phyloP scores from a whole-genome alignment of 2,329 filamentous ascomycete species.

The Ceratocystis lukuohia region DNA sequence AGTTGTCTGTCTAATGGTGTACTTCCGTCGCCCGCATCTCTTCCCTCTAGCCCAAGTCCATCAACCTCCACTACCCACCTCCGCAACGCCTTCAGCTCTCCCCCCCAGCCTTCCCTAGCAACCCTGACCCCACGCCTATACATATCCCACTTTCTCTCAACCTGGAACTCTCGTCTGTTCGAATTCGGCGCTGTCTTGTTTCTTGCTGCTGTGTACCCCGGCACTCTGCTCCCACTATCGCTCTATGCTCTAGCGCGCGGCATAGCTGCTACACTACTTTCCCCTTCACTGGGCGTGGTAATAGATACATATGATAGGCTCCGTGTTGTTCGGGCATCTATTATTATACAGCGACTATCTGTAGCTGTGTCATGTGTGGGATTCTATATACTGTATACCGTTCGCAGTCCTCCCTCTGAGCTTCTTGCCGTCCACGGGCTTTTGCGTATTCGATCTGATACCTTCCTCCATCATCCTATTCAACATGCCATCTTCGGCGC shows the following conservation, averaged over 20 bases:
- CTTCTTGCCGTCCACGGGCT: too few relatives aligned
- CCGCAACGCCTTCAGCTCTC: background rate
- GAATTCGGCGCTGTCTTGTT: conserved; percentile 50
- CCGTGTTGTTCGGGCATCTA: conserved; percentile 37
- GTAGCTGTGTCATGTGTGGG: conserved; percentile 36
- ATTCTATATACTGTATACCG: conserved; percentile 29
- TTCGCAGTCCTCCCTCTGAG: background rate
- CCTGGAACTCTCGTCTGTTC: conserved; percentile 51
- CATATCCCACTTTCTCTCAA: conserved; percentile 46
- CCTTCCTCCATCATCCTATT: too few relatives aligned
- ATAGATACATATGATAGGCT: conserved; percentile 45
- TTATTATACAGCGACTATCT: conserved; percentile 29
- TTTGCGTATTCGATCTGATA: too few relatives aligned
- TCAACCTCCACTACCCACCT: background rate
- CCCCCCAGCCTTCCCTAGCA: background rate
- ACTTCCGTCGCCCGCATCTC: background rate
- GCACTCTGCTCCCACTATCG: conserved; percentile 51
- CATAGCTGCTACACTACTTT: conserved; percentile 42
- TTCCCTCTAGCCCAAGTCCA: background rate
- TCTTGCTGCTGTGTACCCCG: conserved; percentile 40
- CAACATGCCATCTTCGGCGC: conserved; percentile 25
- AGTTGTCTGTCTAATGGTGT: too few relatives aligned
- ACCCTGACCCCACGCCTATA: conserved; percentile 32
- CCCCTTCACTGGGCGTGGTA: conserved; percentile 42
- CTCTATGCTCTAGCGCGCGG: conserved; percentile 54